phyloP scores from a whole-genome alignment of 2,329 filamentous ascomycete genomes.

The Elsinoe australis region DNA sequence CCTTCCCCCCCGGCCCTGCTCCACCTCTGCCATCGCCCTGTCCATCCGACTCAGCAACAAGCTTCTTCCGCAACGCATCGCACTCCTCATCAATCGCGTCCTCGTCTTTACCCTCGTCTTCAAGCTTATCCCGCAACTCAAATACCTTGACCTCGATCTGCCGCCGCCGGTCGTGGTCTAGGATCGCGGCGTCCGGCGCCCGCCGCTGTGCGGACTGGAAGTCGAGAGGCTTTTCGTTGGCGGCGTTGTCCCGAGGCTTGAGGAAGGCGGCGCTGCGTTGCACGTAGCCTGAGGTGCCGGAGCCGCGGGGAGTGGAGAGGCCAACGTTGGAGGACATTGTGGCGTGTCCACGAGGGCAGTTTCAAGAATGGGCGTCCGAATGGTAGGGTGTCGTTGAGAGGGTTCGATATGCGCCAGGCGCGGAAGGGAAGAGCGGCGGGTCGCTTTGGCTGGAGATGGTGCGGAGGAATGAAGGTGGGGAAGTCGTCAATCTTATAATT shows the following conservation, averaged over 20 bases:
- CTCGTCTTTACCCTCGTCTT: slow-evolving; percentile 81
- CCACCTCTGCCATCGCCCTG: too few species aligned
- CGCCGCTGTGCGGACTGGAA: slow-evolving; percentile 66
- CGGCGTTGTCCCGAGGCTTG: slow-evolving; percentile 68
- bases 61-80: slow-evolving; percentile 56
- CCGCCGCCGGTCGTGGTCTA: slow-evolving; percentile 88
- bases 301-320: slow-evolving; percentile 85
- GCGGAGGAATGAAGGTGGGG: too few species aligned
- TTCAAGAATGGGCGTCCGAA: too few species aligned
- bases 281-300: slow-evolving; percentile 93
- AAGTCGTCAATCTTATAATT: too few species aligned
- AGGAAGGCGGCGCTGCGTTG: slow-evolving; percentile 91
- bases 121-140: slow-evolving; percentile 80
- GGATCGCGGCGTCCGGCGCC: slow-evolving; percentile 82
- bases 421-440: too few species aligned
- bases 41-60: slow-evolving; percentile 52
- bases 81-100: slow-evolving; percentile 81
- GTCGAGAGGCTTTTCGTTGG: slow-evolving; percentile 58
- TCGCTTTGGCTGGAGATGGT: too few species aligned
- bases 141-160: slow-evolving; percentile 91
- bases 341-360: too few species aligned
- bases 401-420: too few species aligned
- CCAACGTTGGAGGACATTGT: slow-evolving; percentile 94
- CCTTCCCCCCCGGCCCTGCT: slow-evolving; percentile 38
- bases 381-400: too few species aligned